These are phyloP conservation scores for Phytophthora cajani DNA, from an alignment of 352 stramenopile species.

Conservation along the genomic window DNA sequence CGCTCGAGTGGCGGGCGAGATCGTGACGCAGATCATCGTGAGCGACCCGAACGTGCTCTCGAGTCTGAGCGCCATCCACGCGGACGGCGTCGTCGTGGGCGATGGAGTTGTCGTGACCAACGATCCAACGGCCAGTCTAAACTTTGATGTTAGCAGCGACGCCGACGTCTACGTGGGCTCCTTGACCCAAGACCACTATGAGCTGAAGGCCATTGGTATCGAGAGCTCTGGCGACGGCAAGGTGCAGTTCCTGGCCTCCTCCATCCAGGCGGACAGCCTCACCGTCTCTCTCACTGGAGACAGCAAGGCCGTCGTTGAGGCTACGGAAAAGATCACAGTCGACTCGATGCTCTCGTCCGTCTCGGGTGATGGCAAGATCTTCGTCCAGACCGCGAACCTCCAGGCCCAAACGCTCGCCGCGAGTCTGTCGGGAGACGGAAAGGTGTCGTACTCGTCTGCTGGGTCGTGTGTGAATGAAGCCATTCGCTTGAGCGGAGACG, in stretches of 20 bases:
- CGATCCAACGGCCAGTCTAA: conserved; percentile 31
- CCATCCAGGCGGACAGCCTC: conserved; percentile 24
- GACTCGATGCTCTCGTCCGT: conserved; percentile 20
- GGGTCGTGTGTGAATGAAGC: conserved; percentile 27
- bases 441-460: conserved; percentile 28
- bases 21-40: conserved; percentile 44
- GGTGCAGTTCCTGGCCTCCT: conserved; percentile 33
- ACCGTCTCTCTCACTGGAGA: conserved; percentile 18
- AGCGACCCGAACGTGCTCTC: conserved; percentile 32
- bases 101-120: conserved; percentile 45
- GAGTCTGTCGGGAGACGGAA: conserved; percentile 27
- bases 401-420: conserved; percentile 20
- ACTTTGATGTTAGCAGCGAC: conserved; percentile 31
- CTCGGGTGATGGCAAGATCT: conserved; percentile 34
- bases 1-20: conserved; percentile 28
- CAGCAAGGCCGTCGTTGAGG: conserved; percentile 19
- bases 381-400: conserved; percentile 30
- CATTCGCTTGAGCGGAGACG: conserved; percentile 31
- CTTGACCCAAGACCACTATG: conserved; percentile 12
- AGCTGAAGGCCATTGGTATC: conserved; percentile 20
- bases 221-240: conserved; percentile 25
- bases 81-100: conserved; percentile 40
- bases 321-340: conserved; percentile 18
- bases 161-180: conserved; percentile 28
- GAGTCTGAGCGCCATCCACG: conserved; percentile 9